A percentile compares a stretch with the other conserved stretches of the same genome.
These are phyloP conservation scores for Cladosporium cucumerinum DNA, from an alignment of 2,329 filamentous ascomycete genomes.

Conservation along the genomic window DNA sequence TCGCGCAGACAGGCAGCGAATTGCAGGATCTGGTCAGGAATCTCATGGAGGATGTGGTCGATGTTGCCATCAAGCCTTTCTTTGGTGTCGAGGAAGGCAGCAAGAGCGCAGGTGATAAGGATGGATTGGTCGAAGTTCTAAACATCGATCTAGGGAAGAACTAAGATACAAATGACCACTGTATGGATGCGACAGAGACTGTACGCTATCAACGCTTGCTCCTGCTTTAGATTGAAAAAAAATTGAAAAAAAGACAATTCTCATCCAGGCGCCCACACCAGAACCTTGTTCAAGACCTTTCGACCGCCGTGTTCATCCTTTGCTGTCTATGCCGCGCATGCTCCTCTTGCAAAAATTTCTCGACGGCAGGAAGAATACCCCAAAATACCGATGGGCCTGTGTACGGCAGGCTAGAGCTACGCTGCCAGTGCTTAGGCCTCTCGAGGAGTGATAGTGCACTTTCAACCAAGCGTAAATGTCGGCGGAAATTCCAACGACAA, in stretches of 20 bases:
- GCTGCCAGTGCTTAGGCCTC: not conserved
- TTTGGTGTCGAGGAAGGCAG: conserved; percentile 45
- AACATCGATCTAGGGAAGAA: conserved; percentile 46
- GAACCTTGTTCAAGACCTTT: not conserved
- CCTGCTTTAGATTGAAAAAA: not conserved
- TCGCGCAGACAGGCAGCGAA: conserved; percentile 80
- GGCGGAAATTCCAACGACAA: not conserved
- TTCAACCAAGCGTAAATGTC: not conserved
- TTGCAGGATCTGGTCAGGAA: conserved; percentile 68
- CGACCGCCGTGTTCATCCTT: not conserved
- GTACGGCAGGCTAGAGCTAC: not conserved
- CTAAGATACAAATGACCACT: not conserved
- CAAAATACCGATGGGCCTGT: not conserved
- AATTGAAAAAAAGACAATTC: not conserved
- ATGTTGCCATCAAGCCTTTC: conserved; percentile 64
- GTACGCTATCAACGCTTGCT: not conserved
- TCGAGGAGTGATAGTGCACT: not conserved
- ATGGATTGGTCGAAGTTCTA: conserved; percentile 42
- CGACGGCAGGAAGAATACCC: not conserved
- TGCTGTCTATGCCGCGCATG: not conserved
- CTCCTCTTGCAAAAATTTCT: not conserved
- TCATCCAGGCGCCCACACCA: not conserved
- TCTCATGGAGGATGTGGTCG: conserved; percentile 72
- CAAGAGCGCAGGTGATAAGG: conserved; percentile 16
- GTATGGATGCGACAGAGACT: not conserved